A percentile compares a stretch with the other conserved stretches of the same genome.
phyloP scores from a whole-genome alignment of 805 yeast genomes.

The Yarrowia sp. region DNA sequence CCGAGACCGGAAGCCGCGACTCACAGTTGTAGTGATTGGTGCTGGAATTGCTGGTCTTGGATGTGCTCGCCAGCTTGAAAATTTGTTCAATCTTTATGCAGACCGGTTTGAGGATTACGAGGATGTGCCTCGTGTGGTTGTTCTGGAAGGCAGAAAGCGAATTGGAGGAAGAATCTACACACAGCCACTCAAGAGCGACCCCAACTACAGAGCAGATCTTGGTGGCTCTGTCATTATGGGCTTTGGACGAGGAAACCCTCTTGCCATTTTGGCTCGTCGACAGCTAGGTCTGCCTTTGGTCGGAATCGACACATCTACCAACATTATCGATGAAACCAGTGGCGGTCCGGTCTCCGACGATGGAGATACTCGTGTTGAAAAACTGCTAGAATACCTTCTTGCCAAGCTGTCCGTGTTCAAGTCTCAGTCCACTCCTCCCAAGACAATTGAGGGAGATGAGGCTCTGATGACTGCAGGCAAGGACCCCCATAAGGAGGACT shows the following conservation, averaged over 20 bases:
- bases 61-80: slow-evolving; percentile 89
- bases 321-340: slow-evolving; percentile 37
- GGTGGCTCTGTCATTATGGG: slow-evolving; percentile 44
- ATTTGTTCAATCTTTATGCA: slow-evolving; percentile 45
- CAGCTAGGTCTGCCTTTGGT: slow-evolving; percentile 43
- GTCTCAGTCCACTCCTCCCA: slow-evolving; percentile 37
- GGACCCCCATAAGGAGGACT: slow-evolving; percentile 39
- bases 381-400: slow-evolving; percentile 39
- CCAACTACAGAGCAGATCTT: slow-evolving; percentile 38
- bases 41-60: slow-evolving; percentile 98
- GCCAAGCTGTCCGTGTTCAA: slow-evolving; percentile 39
- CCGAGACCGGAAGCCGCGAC: slow-evolving; percentile 37
- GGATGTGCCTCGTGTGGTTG: slow-evolving; percentile 41
- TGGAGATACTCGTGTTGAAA: slow-evolving; percentile 37
- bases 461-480: slow-evolving; percentile 40
- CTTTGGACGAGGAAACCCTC: slow-evolving; percentile 43
- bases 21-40: slow-evolving; percentile 72
- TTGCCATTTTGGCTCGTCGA: slow-evolving; percentile 41
- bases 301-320: slow-evolving; percentile 37
- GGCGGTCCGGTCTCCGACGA: slow-evolving; percentile 37
- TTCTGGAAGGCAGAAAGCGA: slow-evolving; percentile 42
- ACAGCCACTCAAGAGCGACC: slow-evolving; percentile 34
- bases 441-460: slow-evolving; percentile 40
- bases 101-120: slow-evolving; percentile 40
- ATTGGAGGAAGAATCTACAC: slow-evolving; percentile 45